These are phyloP conservation scores for Cladophialophora chaetospira DNA, from an alignment of 2,329 filamentous ascomycete genomes.

Conservation along the genomic window DNA sequence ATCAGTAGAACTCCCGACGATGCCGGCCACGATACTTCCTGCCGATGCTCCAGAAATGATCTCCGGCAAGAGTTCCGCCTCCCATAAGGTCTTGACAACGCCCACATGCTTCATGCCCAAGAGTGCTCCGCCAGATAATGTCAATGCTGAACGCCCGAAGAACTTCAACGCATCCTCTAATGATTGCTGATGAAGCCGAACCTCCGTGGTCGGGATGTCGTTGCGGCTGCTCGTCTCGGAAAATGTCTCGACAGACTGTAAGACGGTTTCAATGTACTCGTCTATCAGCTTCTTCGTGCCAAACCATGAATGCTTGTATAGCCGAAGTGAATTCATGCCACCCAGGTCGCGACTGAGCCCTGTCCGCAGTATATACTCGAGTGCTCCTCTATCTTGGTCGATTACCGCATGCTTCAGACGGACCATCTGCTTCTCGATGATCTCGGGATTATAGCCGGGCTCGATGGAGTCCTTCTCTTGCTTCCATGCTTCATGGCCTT, in stretches of 20 bases:
- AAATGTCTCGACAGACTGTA: constrained; percentile 71
- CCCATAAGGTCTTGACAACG: constrained; percentile 78
- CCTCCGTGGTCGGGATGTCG: constrained; percentile 20
- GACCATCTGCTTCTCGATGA: constrained; percentile 69
- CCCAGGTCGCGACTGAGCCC: constrained; percentile 78
- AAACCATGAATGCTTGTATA: constrained; percentile 82
- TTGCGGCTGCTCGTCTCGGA: constrained; percentile 60
- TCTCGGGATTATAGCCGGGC: constrained; percentile 69
- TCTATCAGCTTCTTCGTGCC: constrained; percentile 89
- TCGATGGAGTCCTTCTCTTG: constrained; percentile 56
- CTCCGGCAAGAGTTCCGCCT: constrained; percentile 73
- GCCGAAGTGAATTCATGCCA: constrained; percentile 77
- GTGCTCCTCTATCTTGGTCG: constrained; percentile 70
- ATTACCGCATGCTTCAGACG: constrained; percentile 74
- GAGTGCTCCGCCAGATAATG: constrained; percentile 82
- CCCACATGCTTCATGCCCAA: constrained; percentile 93
- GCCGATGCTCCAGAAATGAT: constrained; percentile 88
- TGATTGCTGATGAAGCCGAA: constrained; percentile 24
- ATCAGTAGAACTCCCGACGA: constrained; percentile 76
- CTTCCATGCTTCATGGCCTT: constrained; percentile 84
- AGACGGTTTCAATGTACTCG: constrained; percentile 77
- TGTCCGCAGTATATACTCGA: constrained; percentile 81
- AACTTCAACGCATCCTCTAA: constrained; percentile 29
- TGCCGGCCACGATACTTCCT: constrained; percentile 80
- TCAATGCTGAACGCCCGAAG: constrained; percentile 72